These are phyloP conservation scores for Epichloe coenophiala DNA, from an alignment of 2,329 filamentous ascomycete species.

Conservation along the genomic window DNA sequence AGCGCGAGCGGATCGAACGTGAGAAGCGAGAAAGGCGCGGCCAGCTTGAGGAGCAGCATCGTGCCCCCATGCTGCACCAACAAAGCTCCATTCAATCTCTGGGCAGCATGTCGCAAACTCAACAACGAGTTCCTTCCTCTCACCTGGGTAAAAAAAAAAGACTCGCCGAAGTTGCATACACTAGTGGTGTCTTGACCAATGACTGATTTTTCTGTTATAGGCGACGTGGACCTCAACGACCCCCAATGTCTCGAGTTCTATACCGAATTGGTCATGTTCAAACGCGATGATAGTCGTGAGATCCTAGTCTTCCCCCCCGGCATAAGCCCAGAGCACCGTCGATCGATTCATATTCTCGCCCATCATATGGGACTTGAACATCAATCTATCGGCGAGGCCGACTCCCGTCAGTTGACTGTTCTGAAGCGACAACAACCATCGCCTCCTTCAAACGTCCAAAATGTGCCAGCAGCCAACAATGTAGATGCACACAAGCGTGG, in stretches of 20 bases:
- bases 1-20: slow-evolving; percentile 88
- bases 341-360: slow-evolving; percentile 84
- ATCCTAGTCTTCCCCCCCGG: slow-evolving; percentile 72
- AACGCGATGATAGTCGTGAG: slow-evolving; percentile 63
- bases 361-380: slow-evolving; percentile 92
- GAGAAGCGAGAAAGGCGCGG: slow-evolving; percentile 94
- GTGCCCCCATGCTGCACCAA: slow-evolving; percentile 61
- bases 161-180: background rate
- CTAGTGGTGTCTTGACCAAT: background rate
- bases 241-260: slow-evolving; percentile 78
- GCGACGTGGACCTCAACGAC: slow-evolving; percentile 83
- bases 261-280: slow-evolving; percentile 80
- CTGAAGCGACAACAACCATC: slow-evolving; percentile 51
- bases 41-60: slow-evolving; percentile 93
- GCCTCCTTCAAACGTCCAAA: slow-evolving; percentile 41
- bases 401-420: slow-evolving; percentile 82
- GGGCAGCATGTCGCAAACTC: slow-evolving; percentile 49
- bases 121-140: slow-evolving; percentile 29
- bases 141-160: slow-evolving; percentile 27
- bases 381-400: slow-evolving; percentile 74
- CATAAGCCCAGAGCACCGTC: slow-evolving; percentile 69
- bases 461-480: slow-evolving; percentile 43
- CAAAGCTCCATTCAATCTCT: slow-evolving; percentile 81
- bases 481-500: slow-evolving; percentile 69
- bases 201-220: slow-evolving; percentile 9